These are phyloP conservation scores for Sclerotiophoma versabilis DNA, from an alignment of 2,329 filamentous ascomycete species.

Conservation along the genomic window DNA sequence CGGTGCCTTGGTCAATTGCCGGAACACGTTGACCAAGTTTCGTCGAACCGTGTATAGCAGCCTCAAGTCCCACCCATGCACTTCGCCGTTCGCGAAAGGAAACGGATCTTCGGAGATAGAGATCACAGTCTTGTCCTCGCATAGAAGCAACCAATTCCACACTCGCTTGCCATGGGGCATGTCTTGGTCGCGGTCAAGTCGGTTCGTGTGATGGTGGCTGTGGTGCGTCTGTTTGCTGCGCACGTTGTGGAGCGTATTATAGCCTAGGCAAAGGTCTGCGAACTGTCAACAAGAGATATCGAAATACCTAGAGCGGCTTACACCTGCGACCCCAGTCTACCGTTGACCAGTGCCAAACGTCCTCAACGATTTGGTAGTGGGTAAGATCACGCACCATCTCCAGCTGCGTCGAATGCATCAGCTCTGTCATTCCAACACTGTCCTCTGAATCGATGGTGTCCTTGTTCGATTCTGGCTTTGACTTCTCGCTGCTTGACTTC, in stretches of 20 bases:
- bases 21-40: constrained; percentile 68
- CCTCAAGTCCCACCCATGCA: constrained; percentile 53
- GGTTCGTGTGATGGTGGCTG: constrained; percentile 30
- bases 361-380: constrained; percentile 68
- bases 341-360: constrained; percentile 78
- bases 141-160: constrained; percentile 77
- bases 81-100: constrained; percentile 47
- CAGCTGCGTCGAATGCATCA: constrained; percentile 47
- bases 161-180: constrained; percentile 61
- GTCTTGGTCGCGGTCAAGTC: constrained; percentile 43
- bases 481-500: constrained; percentile 21
- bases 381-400: constrained; percentile 52
- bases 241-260: constrained; percentile 67
- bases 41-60: constrained; percentile 61
- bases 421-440: constrained; percentile 44
- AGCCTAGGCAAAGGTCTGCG: constrained; percentile 72
- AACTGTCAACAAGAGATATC: constrained; percentile 7
- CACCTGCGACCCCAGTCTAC: constrained; percentile 73
- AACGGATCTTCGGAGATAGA: constrained; percentile 70
- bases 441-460: constrained; percentile 40
- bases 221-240: constrained; percentile 30
- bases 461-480: constrained; percentile 20
- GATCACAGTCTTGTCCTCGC: constrained; percentile 74
- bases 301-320: constrained; percentile 42
- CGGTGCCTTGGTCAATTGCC: constrained; percentile 65